Percentiles rank a stretch among this genome's conserved stretches.
These are phyloP conservation scores for Asterophora lycoperdoides DNA, from an alignment of 768 basidiomycete genomes.

Conservation along the genomic window DNA sequence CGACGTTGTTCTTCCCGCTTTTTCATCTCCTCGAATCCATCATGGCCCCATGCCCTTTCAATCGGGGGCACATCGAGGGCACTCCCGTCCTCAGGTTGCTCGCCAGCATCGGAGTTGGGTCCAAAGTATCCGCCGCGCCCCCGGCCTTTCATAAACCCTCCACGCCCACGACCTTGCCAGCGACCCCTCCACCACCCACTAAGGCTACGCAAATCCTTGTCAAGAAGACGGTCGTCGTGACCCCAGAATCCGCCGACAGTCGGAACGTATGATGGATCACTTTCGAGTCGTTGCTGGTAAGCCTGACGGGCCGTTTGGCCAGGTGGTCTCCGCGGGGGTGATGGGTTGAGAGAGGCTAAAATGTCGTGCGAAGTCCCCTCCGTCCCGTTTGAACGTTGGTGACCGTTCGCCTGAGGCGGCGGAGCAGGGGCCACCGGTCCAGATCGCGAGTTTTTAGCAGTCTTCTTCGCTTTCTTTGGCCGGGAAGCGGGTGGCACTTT, in stretches of 20 bases:
- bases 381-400: constrained; percentile 19
- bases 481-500: constrained; percentile 25
- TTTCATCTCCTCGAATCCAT: constrained; percentile 87
- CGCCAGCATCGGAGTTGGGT: constrained; percentile 2
- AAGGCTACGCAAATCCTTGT: constrained; percentile 75
- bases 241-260: constrained; percentile 93
- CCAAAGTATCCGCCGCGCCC: constrained; percentile 47
- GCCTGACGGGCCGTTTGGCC: constrained; percentile 75
- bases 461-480: constrained; percentile 40
- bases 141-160: constrained; percentile 54
- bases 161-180: constrained; percentile 68
- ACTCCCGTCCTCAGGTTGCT: constrained; percentile 11
- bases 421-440: constrained; percentile 27
- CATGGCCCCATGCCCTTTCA: constrained; percentile 77
- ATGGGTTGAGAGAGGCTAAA: constrained; percentile 28
- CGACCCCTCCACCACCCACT: constrained; percentile 87
- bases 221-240: constrained; percentile 86
- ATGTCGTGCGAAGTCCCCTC: constrained; percentile 31
- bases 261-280: constrained; percentile 86
- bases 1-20: constrained; percentile 60
- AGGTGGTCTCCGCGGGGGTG: constrained; percentile 31
- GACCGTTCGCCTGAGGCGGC: constrained; percentile 25
- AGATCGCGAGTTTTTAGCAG: constrained; percentile 31
- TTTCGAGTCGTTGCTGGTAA: constrained; percentile 77
- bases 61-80: constrained; percentile 46